Evolutionary conservation across 257 asterid species (phyloP).

Genomic region (Gynochthodes officinalis): DNA sequence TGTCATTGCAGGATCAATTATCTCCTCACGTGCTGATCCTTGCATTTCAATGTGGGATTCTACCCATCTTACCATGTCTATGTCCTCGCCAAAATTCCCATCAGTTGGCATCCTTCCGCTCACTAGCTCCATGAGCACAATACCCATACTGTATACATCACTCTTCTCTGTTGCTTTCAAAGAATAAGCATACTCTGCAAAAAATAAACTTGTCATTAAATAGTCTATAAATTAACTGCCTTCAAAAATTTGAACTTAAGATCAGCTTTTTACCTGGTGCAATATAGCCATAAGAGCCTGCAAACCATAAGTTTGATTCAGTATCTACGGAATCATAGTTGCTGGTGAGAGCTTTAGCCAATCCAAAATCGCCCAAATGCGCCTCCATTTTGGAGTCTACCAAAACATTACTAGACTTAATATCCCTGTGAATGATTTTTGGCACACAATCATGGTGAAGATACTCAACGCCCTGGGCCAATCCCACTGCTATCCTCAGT

Average conservation of each 20-base stretch:
- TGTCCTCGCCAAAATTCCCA: slow-evolving; percentile 55
- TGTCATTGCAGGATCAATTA: slow-evolving; percentile 62
- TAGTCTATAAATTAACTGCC: neutral
- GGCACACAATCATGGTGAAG: slow-evolving; percentile 95
- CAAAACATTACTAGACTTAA: slow-evolving; percentile 76
- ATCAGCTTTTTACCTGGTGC: slow-evolving; percentile 69
- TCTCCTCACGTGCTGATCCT: slow-evolving; percentile 41
- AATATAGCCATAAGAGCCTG: slow-evolving; percentile 89
- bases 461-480: slow-evolving; percentile 87
- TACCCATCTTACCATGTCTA: slow-evolving; percentile 92
- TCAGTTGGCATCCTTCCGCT: slow-evolving; percentile 89
- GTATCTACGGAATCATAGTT: slow-evolving; percentile 57
- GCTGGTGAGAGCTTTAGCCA: slow-evolving; percentile 62
- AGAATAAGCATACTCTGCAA: slow-evolving; percentile 84
- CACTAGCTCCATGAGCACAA: slow-evolving; percentile 90
- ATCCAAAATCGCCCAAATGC: slow-evolving; percentile 91
- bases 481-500: slow-evolving; percentile 74
- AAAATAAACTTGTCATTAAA: neutral
- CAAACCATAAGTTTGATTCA: slow-evolving; percentile 75
- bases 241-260: neutral
- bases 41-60: slow-evolving; percentile 53
- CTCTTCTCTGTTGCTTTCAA: slow-evolving; percentile 80
- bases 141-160: slow-evolving; percentile 95
- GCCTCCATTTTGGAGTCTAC: slow-evolving; percentile 84
- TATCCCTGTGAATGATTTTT: slow-evolving; percentile 84